Base-by-base conservation (phyloP, 2,329 filamentous ascomycete species). In the Apiospora saccharicola region DNA sequence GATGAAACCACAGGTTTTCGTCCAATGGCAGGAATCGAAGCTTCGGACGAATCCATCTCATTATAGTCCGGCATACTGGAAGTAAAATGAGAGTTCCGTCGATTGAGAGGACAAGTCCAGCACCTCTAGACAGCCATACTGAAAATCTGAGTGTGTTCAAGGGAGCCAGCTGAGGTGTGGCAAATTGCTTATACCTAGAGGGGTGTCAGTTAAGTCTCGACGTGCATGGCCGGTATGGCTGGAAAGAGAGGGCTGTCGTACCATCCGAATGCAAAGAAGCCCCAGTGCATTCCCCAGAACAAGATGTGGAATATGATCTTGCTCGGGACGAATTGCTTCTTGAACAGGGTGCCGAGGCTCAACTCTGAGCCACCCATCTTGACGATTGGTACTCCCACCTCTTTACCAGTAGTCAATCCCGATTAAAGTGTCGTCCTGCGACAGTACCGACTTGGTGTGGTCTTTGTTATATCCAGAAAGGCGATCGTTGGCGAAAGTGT, bases 1-100 rank as follows among this genome's bases (percentile, higher is more conserved):
- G 90, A 85, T 99, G 96, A 83, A 99, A 97, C 95, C 95, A 99
- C 76, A 95, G 89, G 73, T 95, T 97, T 85, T 99, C 96, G 79
- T 99, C 96, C n/a, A 99, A 88, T 6, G 96, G 96, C 16, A 98
- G 81, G 86, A 93, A 98, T 82, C 91, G 90, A 75, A 98, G 84
- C 86, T 97, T 97, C 37, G 96, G 96, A 75, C 96, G 90, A 72
- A 98, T 82, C 80, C 90, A 93, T 81, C 94, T 90, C 80, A 99
- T 89, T 44, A 98, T 85, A 73, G 96, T 98, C 77, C 96, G 90
- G 86, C 96, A 99, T 86, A 99, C 98, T 8, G 96, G 96, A 73
- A 99, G 87, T 41, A 99, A 85, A 78, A 99, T 98, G 75, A 98
- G 86, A 79, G 94, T 92, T 71, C 90, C 91, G 84, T 99, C 95